Conservation (phyloP, 2,329 filamentous ascomycete species). For the Bipolaris zeicola region DNA sequence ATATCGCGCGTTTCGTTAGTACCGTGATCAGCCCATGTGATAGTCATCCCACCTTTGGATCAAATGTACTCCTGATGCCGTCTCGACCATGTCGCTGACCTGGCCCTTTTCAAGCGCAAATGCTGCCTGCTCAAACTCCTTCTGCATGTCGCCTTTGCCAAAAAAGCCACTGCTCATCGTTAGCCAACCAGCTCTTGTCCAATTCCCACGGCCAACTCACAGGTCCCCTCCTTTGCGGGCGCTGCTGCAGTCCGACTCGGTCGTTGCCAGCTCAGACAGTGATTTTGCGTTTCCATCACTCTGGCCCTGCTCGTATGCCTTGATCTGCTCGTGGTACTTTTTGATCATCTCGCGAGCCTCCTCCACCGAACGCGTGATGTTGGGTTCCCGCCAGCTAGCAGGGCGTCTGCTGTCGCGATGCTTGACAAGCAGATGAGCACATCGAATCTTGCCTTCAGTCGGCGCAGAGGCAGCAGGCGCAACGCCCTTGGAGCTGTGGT, state of each 20-base stretch:
- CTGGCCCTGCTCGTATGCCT: constrained; percentile 62
- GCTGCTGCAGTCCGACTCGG: constrained; percentile 94
- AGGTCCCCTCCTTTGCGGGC: constrained; percentile 92
- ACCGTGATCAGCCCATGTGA: neutral
- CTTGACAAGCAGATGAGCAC: constrained; percentile 91
- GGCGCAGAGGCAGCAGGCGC: constrained; percentile 44
- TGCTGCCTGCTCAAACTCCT: constrained; percentile 95
- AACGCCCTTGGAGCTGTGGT: constrained; percentile 70
- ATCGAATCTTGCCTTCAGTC: constrained; percentile 80
- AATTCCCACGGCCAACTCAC: constrained; percentile 55
- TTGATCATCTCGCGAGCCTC: constrained; percentile 81
- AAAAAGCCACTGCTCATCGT: constrained; percentile 73
- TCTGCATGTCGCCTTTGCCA: constrained; percentile 94
- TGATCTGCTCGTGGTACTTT: constrained; percentile 76
- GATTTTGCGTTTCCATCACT: constrained; percentile 27
- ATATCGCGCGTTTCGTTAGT: constrained; percentile 21
- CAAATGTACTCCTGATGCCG: constrained; percentile 90
- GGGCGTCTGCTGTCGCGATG: constrained; percentile 86
- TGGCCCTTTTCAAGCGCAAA: constrained; percentile 88
- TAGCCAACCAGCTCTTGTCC: neutral
- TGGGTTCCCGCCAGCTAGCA: constrained; percentile 88
- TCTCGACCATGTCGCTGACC: constrained; percentile 86
- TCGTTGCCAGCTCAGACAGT: constrained; percentile 82
- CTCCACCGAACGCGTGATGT: constrained; percentile 87
- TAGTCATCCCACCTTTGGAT: constrained; percentile 74